Base-by-base conservation (phyloP, 2,329 filamentous ascomycete genomes). In the Alternaria angustiovoidea region DNA sequence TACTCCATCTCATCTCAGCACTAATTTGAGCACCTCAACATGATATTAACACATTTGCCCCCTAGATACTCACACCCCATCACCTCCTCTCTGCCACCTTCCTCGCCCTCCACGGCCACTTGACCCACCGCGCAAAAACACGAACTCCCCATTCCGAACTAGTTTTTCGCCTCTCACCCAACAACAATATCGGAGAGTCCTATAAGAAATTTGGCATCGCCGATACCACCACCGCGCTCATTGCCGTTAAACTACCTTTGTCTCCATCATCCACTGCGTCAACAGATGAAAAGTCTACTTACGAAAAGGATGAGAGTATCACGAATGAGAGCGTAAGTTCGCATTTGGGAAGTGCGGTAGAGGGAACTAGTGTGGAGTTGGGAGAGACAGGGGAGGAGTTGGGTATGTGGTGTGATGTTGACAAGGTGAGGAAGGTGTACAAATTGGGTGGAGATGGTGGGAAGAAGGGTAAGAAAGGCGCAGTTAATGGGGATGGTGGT, bases 71-170 rank as follows among this genome's bases (percentile, higher is more conserved):
- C 24, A 93, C 92, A 1, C 85, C 89, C 32, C 81, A 84, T 6
- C 93, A 96, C 68, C 81, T 93, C 44, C 84, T 95, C 24, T 87
- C 91, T 1, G 91, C 92, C 24, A 85, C 90, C 28, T 94, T 92
- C 81, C 88, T 89, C 72, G 91, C 93, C n/a, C 82, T 93, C 64
- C 90, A 88, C 60, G 85, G 88, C 66, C 84, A 88, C 61, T 75
- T 87, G 4, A 86, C 86, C 63, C 82, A 82, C 6, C 83, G 86
- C 24, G 48, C 62, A 22, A 91, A 89, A 76, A 95, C 92, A 5
- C 89, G 90, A 44, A 97, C 96, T 69, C 88, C 96, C 5, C 94
- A 97, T 77, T 94, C 92, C 0, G 94, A 97, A 79, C 90, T 93
- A 57, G 93, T 97, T 30, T 90, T 91, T 67, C 89, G 88, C 4